Conservation (phyloP, 2,329 filamentous ascomycete species). For the Diaporthe humulicola region DNA sequence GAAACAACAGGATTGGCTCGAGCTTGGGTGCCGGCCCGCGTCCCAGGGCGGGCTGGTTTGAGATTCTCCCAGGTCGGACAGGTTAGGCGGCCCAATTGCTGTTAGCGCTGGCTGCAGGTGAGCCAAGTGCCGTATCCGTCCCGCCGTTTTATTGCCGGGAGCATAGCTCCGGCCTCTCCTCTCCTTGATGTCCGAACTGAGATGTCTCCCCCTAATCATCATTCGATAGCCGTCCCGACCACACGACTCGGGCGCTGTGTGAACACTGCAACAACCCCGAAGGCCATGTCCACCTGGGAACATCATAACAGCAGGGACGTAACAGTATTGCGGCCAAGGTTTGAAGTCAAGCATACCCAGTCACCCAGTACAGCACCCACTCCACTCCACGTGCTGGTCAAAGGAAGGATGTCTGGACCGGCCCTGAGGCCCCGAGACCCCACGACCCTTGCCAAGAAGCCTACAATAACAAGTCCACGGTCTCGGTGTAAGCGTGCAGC, state of each 20-base stretch:
- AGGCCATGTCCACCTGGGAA: not conserved
- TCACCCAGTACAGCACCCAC: too few species aligned
- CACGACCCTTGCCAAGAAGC: conserved; percentile 4
- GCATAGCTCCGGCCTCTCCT: conserved; percentile 3
- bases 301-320: not conserved
- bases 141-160: conserved; percentile 13
- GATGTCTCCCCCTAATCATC: not conserved
- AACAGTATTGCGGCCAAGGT: conserved; percentile 3
- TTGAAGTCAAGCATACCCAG: not conserved
- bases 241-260: conserved; percentile 7
- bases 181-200: not conserved
- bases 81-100: not conserved
- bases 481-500: not conserved
- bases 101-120: conserved; percentile 20
- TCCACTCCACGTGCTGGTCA: conserved; percentile 22
- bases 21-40: conserved; percentile 26
- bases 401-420: conserved; percentile 17
- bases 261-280: not conserved
- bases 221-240: too few species aligned
- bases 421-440: conserved; percentile 4
- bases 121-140: conserved; percentile 30
- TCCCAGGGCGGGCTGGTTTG: conserved; percentile 24
- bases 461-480: not conserved
- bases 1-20: conserved; percentile 26
- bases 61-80: conserved; percentile 6